Evolutionary conservation across 2,329 filamentous ascomycete species (phyloP), one percentile per base, ranked within the genome.

Genomic region (Pyrenochaeta sp.): DNA sequence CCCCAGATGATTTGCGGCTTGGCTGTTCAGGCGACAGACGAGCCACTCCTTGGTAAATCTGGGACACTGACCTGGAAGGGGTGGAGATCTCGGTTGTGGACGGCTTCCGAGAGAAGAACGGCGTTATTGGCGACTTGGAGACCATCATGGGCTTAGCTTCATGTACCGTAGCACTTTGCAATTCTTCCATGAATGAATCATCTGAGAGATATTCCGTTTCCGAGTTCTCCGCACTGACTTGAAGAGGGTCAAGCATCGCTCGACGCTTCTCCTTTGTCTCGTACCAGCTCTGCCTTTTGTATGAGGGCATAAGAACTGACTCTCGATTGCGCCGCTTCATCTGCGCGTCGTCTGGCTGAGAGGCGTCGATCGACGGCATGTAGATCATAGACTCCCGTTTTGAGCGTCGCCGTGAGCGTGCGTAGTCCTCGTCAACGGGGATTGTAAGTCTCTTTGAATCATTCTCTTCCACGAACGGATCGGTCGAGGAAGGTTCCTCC

Each of bases 121-220:
- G 86, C 13, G 86, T 89, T 42, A 90, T 86, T n/a, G 93, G 91
- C n/a, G 92, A 92, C 75, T 93, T 93, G 24, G 90, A 88, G 8
- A 68, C 71, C 1, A 86, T 85, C 62, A 96, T 87, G 2, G 91
- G 90, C 72, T 89, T 90, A n/a, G 92, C 92, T 79, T 97, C 88
- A 72, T 95, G 86, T 19, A 96, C 81, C 2, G 90, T 93, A 28
- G 92, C 93, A 54, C 87, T 90, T 68, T 92, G 90, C 54, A 96
- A 80, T 78, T 96, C 93, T 56, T 96, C 91, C 86, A 96, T 90
- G 61, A 93, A 86, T 15, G 88, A 90, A 71, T 95, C 91, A 74
- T 94, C 91, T n/a, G 90, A 89, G 40, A 87, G 79, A 72, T 85
- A 85, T 42, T 83, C 81, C 22, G 76, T 69, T 51, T 81, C 77